phyloP scores from a whole-genome alignment of 1,284 basidiomycete species.

The Ganoderma boninense region DNA sequence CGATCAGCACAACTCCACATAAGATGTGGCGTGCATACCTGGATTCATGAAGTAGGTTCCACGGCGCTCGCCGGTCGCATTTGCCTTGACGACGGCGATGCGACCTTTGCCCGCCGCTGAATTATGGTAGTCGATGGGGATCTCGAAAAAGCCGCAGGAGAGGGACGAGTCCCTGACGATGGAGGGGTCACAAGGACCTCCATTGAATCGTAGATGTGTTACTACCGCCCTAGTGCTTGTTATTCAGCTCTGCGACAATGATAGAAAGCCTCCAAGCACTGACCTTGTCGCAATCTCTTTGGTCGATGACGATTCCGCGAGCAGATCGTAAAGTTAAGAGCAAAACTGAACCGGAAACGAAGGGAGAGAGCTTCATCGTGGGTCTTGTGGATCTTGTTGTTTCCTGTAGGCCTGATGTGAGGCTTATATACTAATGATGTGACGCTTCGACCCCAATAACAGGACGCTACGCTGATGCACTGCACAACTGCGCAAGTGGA shows the following conservation, averaged over 20 bases:
- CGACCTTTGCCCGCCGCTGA: conserved; percentile 11
- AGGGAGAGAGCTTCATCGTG: background rate
- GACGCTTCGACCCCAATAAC: background rate
- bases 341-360: background rate
- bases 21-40: conserved; percentile 5
- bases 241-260: background rate
- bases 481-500: background rate
- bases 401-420: background rate
- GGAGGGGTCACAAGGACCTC: conserved; percentile 21
- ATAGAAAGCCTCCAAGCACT: background rate
- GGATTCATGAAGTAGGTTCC: conserved; percentile 26
- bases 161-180: conserved; percentile 9
- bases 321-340: background rate
- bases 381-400: background rate
- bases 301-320: background rate
- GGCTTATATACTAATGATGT: background rate
- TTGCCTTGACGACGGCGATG: conserved; percentile 20
- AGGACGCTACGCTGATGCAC: background rate
- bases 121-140: conserved; percentile 29
- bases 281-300: background rate
- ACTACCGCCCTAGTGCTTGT: background rate
- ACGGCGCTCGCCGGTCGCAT: conserved; percentile 17
- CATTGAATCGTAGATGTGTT: conserved; percentile 8
- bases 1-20: background rate
- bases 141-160: conserved; percentile 18